Base-by-base conservation (phyloP, 2,329 filamentous ascomycete genomes). In the Xylariales sp. region DNA sequence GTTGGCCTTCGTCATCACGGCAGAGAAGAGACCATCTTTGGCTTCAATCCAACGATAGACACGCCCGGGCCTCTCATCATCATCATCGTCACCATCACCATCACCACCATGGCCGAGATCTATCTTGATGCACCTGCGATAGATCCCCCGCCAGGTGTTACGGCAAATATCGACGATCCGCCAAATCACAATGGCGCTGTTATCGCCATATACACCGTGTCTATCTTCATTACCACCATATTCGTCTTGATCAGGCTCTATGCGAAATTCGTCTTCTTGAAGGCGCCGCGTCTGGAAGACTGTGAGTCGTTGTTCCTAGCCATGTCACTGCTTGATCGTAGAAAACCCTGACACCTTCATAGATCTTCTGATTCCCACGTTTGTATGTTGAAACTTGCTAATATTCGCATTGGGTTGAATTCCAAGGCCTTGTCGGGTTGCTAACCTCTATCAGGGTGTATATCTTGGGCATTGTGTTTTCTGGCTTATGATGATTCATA, bases 211-310 rank as follows among this genome's bases (percentile, higher is more conserved):
- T 62, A 62, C 32, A 62, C 60, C 7, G 30, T 62, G 1, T 23
- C 43, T 18, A 62, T 62, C 23, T 2, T 56, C 2, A 28, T 62
- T 14, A 49, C 60, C 1, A 62, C 60, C 3, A 30, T 62, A 28
- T 62, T 62, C 43, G 60, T 62, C 60, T 6, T 41, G 14, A 62
- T 62, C 18, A 55, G 60, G 23, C 60, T 62, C 43, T 62, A 62
- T 62, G 60, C 60, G 12, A 62, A 62, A 12, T 62, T 62, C 50
- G 14, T 49, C 3, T 62, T 55, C 14, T n/a, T 62, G 43, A 62
- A 62, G 32, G 52, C 52, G 1, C 60, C 60, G 32, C 60, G 60
- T 9, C 32, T 62, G 2, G 60, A 62, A n/a, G 60, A 62, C 43
- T 62, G 60, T 62, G 60, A 62, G 60, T 62, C 14, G 45, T 56